These are phyloP conservation scores for Ceriops tagal DNA, from an alignment of 345 rosid species.

Conservation along the genomic window DNA sequence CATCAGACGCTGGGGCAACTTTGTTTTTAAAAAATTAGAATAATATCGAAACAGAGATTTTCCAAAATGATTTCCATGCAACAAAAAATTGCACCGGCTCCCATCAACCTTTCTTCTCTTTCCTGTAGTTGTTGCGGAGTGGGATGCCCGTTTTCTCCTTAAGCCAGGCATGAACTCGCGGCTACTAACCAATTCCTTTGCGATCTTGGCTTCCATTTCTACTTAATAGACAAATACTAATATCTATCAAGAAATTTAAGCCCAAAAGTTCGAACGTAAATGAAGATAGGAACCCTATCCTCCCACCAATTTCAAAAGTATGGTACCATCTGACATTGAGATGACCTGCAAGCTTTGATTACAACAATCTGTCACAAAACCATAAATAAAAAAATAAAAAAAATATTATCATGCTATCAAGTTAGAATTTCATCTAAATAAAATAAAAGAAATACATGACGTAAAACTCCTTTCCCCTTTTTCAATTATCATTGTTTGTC, in stretches of 20 bases:
- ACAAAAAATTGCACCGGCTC: slow-evolving; percentile 24
- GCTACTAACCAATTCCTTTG: slow-evolving; percentile 27
- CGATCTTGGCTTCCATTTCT: slow-evolving; percentile 50
- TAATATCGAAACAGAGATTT: slow-evolving; percentile 56
- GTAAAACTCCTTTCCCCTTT: too few relatives aligned
- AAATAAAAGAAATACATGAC: too few relatives aligned
- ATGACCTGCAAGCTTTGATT: background rate
- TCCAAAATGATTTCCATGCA: slow-evolving; percentile 23
- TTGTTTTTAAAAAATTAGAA: slow-evolving; percentile 61
- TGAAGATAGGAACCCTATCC: slow-evolving; percentile 29
- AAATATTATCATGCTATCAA: too few relatives aligned
- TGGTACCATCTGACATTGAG: slow-evolving; percentile 21
- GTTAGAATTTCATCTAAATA: too few relatives aligned
- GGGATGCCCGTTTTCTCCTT: slow-evolving; percentile 51
- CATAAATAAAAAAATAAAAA: too few relatives aligned
- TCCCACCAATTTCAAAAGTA: slow-evolving; percentile 39
- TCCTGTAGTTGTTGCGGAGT: slow-evolving; percentile 29
- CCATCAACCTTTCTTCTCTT: slow-evolving; percentile 54
- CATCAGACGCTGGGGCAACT: slow-evolving; percentile 68
- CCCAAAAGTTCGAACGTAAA: slow-evolving; percentile 37
- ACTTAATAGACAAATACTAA: slow-evolving; percentile 19
- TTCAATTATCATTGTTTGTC: too few relatives aligned
- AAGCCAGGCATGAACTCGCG: slow-evolving; percentile 27
- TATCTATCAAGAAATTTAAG: slow-evolving; percentile 47
- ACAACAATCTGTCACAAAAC: too few relatives aligned